These are phyloP conservation scores for Pyrrhoderma noxium DNA, from an alignment of 1,284 basidiomycete species.

Conservation along the genomic window DNA sequence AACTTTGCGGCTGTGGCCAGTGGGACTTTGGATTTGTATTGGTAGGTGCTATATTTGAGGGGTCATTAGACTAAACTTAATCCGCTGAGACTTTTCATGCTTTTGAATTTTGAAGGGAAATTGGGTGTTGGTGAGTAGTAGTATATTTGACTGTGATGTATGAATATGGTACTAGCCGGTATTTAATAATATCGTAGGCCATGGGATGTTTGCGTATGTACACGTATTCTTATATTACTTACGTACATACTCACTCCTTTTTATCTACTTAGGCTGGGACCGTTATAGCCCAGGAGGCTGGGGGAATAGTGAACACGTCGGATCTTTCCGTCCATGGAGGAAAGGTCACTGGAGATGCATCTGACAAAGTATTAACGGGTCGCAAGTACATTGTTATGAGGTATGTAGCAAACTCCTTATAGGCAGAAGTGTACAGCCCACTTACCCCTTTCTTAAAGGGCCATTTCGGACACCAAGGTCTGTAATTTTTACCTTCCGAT, in stretches of 20 bases:
- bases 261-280: conserved; percentile 74
- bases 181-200: conserved; percentile 38
- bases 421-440: background rate
- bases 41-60: conserved; percentile 38
- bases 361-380: conserved; percentile 67
- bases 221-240: background rate
- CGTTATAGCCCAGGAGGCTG: conserved; percentile 90
- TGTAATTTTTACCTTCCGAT: no score
- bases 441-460: conserved; percentile 31
- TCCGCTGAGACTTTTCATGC: background rate
- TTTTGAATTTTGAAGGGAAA: conserved; percentile 72
- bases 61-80: background rate
- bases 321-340: conserved; percentile 42
- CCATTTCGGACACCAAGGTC: conserved; percentile 54
- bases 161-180: no score
- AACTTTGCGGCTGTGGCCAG: conserved; percentile 82
- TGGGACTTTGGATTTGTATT: conserved; percentile 78
- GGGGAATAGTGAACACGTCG: conserved; percentile 69
- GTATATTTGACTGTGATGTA: background rate
- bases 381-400: conserved; percentile 82
- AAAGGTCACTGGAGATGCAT: conserved; percentile 37
- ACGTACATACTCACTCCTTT: conserved; percentile 4
- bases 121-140: conserved; percentile 66
- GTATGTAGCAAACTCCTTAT: conserved; percentile 11
- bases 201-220: conserved; percentile 81